Percentiles rank a stretch among this genome's conserved stretches.
Evolutionary conservation across 1,139 yeast species (phyloP).

Genomic region (Yamadazyma sp.): DNA sequence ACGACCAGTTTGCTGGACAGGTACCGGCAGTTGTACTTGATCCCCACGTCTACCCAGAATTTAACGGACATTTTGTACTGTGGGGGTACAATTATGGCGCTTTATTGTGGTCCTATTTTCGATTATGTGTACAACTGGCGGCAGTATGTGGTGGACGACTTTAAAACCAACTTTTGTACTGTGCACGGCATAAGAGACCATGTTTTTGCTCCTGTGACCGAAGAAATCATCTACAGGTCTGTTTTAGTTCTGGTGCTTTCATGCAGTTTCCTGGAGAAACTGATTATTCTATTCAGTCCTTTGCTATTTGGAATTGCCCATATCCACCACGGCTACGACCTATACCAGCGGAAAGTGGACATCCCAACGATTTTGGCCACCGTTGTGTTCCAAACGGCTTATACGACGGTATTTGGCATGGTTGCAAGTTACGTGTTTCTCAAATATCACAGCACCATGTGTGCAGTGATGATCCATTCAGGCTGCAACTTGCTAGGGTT

Average conservation of each 20-base stretch:
- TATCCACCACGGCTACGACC: constrained; percentile 74
- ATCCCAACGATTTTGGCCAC: constrained; percentile 10
- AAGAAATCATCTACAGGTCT: constrained; percentile 79
- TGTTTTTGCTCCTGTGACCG: constrained; percentile 82
- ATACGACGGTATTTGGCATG: constrained; percentile 81
- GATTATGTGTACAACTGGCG: constrained; percentile 29
- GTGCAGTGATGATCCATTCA: constrained; percentile 63
- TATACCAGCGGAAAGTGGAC: constrained; percentile 15
- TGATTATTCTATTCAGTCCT: constrained; percentile 53
- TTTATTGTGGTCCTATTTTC: constrained; percentile 62
- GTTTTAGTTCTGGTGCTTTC: constrained; percentile 47
- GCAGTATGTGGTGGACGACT: constrained; percentile 12
- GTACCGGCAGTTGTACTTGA: neutral
- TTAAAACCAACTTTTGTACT: constrained; percentile 25
- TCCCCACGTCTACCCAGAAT: neutral
- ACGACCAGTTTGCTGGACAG: neutral
- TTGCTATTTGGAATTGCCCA: constrained; percentile 89
- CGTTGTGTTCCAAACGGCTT: constrained; percentile 54
- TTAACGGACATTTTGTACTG: constrained; percentile 1
- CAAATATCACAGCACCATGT: constrained; percentile 57
- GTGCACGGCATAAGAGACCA: constrained; percentile 63
- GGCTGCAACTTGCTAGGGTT: constrained; percentile 81
- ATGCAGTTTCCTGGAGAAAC: constrained; percentile 16
- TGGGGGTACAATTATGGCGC: constrained; percentile 29
- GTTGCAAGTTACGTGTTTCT: constrained; percentile 63